phyloP scores from a whole-genome alignment of 345 rosid genomes.

The Capsella bursapastoris region DNA sequence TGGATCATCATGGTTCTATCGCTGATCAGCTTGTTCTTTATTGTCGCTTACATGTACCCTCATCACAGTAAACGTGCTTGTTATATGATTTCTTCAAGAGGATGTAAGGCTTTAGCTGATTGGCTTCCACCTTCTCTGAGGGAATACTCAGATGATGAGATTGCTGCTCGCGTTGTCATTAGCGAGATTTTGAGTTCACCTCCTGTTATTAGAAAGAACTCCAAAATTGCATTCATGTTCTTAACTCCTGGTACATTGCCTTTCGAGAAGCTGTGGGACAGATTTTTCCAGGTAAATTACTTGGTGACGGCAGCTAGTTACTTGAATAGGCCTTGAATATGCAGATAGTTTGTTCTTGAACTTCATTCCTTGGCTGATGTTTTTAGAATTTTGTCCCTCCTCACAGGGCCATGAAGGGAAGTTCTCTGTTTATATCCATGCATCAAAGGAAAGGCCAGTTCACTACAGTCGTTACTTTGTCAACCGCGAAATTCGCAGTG shows the following conservation, averaged over 20 bases:
- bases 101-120: conserved; percentile 74
- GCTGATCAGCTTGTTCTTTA: conserved; percentile 69
- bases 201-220: conserved; percentile 51
- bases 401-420: conserved; percentile 71
- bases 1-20: conserved; percentile 83
- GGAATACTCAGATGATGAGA: conserved; percentile 81
- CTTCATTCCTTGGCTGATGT: conserved; percentile 1
- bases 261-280: conserved; percentile 95
- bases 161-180: conserved; percentile 73
- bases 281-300: conserved; percentile 67
- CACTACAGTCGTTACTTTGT: conserved; percentile 63
- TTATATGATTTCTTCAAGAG: conserved; percentile 77
- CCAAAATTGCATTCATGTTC: conserved; percentile 95
- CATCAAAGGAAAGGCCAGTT: conserved; percentile 60
- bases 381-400: background rate
- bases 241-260: conserved; percentile 85
- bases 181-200: conserved; percentile 68
- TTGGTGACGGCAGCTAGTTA: background rate
- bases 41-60: conserved; percentile 80
- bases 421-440: conserved; percentile 70
- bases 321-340: background rate
- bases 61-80: conserved; percentile 76
- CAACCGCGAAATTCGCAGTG: conserved; percentile 64
- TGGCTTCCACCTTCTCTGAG: conserved; percentile 98
- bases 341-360: background rate